Base-by-base conservation (phyloP, 2,329 filamentous ascomycete genomes). In the Salinomyces thailandicus region DNA sequence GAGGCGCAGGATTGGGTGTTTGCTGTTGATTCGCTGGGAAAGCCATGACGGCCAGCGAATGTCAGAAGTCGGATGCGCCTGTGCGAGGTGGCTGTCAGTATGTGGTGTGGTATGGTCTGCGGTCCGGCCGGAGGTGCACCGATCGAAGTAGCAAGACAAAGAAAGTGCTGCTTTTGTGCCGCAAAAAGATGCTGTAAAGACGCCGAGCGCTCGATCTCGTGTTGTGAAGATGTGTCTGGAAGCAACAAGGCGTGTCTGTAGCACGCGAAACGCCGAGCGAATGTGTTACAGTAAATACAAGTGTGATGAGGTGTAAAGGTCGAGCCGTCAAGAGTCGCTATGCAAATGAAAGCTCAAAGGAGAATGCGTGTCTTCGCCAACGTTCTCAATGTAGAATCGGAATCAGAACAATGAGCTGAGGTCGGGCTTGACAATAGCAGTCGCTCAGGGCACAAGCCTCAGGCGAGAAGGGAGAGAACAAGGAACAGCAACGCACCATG, bases 1-100 rank as follows among this genome's bases (percentile, higher is more conserved):
- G 67, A 68, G 67, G 67, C 59, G 68, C 64, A 63, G 66, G 62
- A 59, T 67, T 62, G 61, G 70, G 68, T 62, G 59, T 53, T 59
- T 67, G 64, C 65, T 68, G 67, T 66, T 66, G 67, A 59, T 66
- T 66, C 61, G 62, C 61, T 60, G 65, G 58, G 59, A 62, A 63
- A 62, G 63, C 60, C 64, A 69, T 69, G 52, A 51, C 47, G 47
- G 34, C 42, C 43, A 44, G 41, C 38, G 39, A 39, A 38, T 38
- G 19, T 30, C 50, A 50, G 48, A 52, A 46, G 55, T 48, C 43
- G 29, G 44, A 47, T 37, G 41, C 41, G 48, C 33, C 51, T 55
- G 46, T 38, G 9, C 28, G 15, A n/a, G 30, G 30, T 17, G 18
- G 15, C 6, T 27, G 22, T 44, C 18, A 44, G 41, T 41, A 36